Evolutionary conservation across 768 basidiomycete species (phyloP), one percentile per base, ranked within the genome.

Genomic region (Boletus sp.): DNA sequence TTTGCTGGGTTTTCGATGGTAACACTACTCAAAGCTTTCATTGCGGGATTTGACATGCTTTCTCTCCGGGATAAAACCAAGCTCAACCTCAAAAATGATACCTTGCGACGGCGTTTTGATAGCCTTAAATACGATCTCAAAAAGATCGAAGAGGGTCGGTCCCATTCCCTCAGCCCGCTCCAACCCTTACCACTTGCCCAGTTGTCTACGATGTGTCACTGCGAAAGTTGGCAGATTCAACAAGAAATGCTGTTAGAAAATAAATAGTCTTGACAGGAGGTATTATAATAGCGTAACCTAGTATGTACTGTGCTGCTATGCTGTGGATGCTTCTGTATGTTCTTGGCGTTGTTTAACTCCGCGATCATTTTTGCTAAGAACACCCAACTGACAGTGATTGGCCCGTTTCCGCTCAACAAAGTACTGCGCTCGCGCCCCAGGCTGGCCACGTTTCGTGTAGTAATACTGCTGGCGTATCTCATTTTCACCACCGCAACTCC

Each of bases 1-100:
- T 91, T 90, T 57, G 77, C 84, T n/a, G 90, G 90, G 13, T 93
- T 93, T 65, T 83, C 90, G 0, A 88, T 90, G 87, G 90, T 87
- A 60, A 52, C 33, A 34, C 23, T 19, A 55, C 34, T 43, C 38
- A 23, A 46, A 23, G 14, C 14, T 5, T 43, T 56, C 17, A 19
- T 41, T 40, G 34, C 39, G 29, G 25, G 41, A 52, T 34, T 47
- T 54, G 43, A 57, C 56, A 30, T 50, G 30, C 19, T 13, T 45
- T 39, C 14, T 51, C 42, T 47, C 29, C 9, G 47, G 17, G 40
- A 57, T 47, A 57, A 15, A 53, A 50, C 21, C 58, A 90, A 67
- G 90, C 76, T 93, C 14, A 93, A 91, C 63, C 74, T 93, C 19
- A 92, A 92, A 65, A 92, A 92, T 53, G 90, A 92, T 62, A 64